Evolutionary conservation across 2,329 filamentous ascomycete genomes (phyloP), one percentile per base, ranked within the genome.

Genomic region (Aspergillus sp.): DNA sequence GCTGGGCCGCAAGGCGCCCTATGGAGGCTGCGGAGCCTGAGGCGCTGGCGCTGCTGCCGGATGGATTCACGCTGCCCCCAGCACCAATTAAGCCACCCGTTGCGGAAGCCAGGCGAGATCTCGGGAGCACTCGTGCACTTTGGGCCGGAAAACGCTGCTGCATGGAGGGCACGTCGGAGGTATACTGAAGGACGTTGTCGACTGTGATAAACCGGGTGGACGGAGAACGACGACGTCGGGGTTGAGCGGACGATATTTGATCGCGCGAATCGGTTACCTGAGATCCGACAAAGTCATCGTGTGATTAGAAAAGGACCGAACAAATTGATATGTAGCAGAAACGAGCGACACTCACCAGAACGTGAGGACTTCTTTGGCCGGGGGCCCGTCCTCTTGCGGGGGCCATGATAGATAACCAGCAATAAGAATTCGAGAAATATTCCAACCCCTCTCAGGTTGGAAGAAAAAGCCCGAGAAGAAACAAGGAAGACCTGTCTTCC

Each of bases 111-210:
- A 76, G 69, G 42, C 74, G 72, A 3, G 70, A 71, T 14, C 69
- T 67, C 6, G 67, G 69, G 6, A 74, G 72, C 16, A 67, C 59
- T 31, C 71, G 65, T 52, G 67, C 63, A 54, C 59, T 73, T 71
- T 81, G 71, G 31, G 81, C 79, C 1, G 90, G 89, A 0, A 86
- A 83, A 45, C 95, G 88, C 57, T 92, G 91, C 75, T 97, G 94
- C 69, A 92, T 93, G 0, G 95, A 98, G 1, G 95, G 95, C 46
- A 99, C 95, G 71, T 97, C 93, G 53, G 92, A 95, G 60, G 92
- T 90, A 79, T 96, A 91, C 74, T 96, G 92, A 5, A 99, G 87
- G 65, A 98, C 90, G 73, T 94, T 96, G 79, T 99, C 95, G 75
- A 99, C 94, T 16, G 84, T 87, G 73, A 98, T 91, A 75, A 90